Evolutionary conservation across 257 asterid genomes (phyloP).

Genomic region (Knoxia roxburghii): DNA sequence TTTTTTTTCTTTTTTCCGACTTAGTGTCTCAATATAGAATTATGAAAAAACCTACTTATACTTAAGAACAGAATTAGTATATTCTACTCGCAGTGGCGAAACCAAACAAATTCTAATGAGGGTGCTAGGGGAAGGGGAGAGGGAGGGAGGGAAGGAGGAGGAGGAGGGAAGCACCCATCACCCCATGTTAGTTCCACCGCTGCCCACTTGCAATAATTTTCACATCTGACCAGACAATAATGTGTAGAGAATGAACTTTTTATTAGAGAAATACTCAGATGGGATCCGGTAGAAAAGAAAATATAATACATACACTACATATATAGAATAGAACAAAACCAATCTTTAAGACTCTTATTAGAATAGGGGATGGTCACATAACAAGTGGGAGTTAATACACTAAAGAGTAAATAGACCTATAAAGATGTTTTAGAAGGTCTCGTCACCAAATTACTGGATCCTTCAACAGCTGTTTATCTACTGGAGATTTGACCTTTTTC

Average conservation of each 20-base stretch:
- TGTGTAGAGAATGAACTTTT: background rate
- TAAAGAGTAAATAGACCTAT: background rate
- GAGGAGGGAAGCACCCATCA: too few relatives aligned
- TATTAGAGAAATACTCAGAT: background rate
- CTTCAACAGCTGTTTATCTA: conserved; percentile 8
- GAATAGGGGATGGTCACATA: background rate
- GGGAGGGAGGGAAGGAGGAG: too few relatives aligned
- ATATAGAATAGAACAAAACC: background rate
- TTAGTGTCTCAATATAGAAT: too few relatives aligned
- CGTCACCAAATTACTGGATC: background rate
- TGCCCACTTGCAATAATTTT: too few relatives aligned
- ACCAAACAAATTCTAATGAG: too few relatives aligned
- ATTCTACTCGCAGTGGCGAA: too few relatives aligned
- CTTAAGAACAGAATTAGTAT: too few relatives aligned
- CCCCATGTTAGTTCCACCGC: too few relatives aligned
- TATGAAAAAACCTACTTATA: too few relatives aligned
- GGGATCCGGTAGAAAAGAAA: background rate
- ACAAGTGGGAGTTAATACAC: background rate
- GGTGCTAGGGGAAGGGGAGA: too few relatives aligned
- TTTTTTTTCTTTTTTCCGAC: too few relatives aligned
- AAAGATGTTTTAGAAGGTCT: background rate
- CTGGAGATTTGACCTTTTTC: conserved; percentile 9
- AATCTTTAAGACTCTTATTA: background rate
- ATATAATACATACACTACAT: background rate
- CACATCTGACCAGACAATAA: too few relatives aligned